Conservation (phyloP, 805 yeast genomes). For the Ogataea ganodermae region DNA sequence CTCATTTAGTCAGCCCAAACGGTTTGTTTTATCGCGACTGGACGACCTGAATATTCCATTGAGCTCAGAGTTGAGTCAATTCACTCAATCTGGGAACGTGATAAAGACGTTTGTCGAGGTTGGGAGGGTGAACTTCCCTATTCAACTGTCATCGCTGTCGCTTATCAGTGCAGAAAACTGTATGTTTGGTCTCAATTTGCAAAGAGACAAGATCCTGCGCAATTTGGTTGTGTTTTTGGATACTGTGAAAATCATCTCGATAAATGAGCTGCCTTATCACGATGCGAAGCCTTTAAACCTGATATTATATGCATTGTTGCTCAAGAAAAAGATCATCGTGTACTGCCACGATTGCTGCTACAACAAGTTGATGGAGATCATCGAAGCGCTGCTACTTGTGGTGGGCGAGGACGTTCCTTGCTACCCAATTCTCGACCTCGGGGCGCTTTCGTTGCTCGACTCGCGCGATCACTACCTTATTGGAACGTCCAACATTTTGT, state of each 20-base stretch:
- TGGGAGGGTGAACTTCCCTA: conserved; percentile 28
- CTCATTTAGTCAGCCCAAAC: conserved; percentile 16
- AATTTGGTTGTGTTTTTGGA: conserved; percentile 19
- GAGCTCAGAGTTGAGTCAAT: conserved; percentile 8
- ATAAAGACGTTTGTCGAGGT: conserved; percentile 26
- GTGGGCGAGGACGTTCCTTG: conserved; percentile 30
- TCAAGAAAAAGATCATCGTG: conserved; percentile 46
- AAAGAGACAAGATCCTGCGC: conserved; percentile 29
- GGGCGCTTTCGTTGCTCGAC: conserved; percentile 52
- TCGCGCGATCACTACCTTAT: conserved; percentile 48
- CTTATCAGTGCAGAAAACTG: conserved; percentile 27
- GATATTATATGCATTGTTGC: conserved; percentile 48
- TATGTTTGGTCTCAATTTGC: conserved; percentile 36
- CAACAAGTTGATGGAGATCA: conserved; percentile 48
- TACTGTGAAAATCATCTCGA: conserved; percentile 7
- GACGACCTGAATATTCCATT: conserved; percentile 20
- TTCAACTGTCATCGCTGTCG: conserved; percentile 34
- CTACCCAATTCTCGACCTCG: conserved; percentile 61
- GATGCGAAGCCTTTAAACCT: conserved; percentile 38
- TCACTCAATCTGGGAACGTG: conserved; percentile 22
- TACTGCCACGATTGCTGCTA: conserved; percentile 45
- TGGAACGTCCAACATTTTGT: conserved; percentile 70
- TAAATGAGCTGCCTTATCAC: conserved; percentile 21
- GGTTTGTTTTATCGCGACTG: conserved; percentile 28
- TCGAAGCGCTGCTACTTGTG: conserved; percentile 43